Base-by-base conservation (phyloP, 2,329 filamentous ascomycete species). In the Aureobasidium sp. region DNA sequence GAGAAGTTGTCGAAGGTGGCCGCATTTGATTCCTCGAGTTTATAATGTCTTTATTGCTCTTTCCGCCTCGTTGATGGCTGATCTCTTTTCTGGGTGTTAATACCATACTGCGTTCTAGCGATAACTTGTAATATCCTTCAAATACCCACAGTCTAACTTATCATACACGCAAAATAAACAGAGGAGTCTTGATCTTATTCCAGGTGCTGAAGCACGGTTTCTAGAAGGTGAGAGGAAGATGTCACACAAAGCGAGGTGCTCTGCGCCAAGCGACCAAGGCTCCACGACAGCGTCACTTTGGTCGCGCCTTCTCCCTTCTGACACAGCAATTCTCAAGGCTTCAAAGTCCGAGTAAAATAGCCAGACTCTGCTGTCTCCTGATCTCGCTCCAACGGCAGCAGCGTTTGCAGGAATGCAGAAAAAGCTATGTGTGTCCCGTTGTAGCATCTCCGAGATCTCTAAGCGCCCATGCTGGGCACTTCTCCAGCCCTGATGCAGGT, bases 1-100 rank as follows among this genome's bases (percentile, higher is more conserved):
- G 87, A 59, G 84, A 88, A 70, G 77, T 89, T 63, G 80, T 89
- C 11, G 80, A 83, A 64, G 83, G 84, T 0, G 78, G 75, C 15
- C 73, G 77, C 64, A 75, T 78, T 17, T 76, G 57, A 60, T 49
- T 11, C 15, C 8, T 12, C 6, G 9, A 37, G 22, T 37, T 47
- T 20, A 25, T 39, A 44, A n/a, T 56, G 20, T 41, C 25, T 45
- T 45, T n/a, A 5, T 25, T 22, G 36, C 15, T 31, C n/a, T 44
- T 34, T 11, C 20, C 42, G 22, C 37, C 51, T 41, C 9, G 5
- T 42, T 17, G 8, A 42, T 42, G 51, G 51, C 37, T 36, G 37
- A 31, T 42, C 51, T 55, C 36, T 55, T 55, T 55, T 29, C 11
- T 17, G 12, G 17, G 36, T 55, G 39, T 6, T 42, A 20, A 25